phyloP scores from a whole-genome alignment of 495 filamentous ascomycete species.

The Penicillium bialowiezense region DNA sequence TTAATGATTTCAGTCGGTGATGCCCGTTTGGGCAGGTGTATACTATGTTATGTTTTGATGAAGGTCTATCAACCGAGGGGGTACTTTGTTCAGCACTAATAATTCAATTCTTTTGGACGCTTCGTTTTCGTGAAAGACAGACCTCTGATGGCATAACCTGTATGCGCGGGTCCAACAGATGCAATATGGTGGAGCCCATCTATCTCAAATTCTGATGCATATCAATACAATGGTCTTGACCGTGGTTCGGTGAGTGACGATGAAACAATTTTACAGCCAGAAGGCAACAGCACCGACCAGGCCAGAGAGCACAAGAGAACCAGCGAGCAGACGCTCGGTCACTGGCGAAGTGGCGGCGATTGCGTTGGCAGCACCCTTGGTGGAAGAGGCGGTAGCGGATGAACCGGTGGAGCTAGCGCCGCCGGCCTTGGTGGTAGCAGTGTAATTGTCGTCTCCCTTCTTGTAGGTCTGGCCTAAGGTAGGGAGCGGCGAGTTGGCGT shows the following conservation, averaged over 20 bases:
- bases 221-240: constrained; percentile 15
- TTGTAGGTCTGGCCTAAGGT: constrained; percentile 54
- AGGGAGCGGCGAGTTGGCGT: constrained; percentile 65
- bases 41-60: not conserved
- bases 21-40: not conserved
- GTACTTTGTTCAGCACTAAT: not conserved
- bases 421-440: constrained; percentile 1
- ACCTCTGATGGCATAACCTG: constrained; percentile 5
- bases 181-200: constrained; percentile 2
- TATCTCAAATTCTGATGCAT: constrained; percentile 20
- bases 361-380: constrained; percentile 19
- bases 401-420: constrained; percentile 8
- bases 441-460: not conserved
- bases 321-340: constrained; percentile 21
- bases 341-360: constrained; percentile 12
- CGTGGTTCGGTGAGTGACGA: not conserved
- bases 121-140: constrained; percentile 5
- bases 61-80: not conserved
- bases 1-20: constrained; percentile 6
- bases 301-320: constrained; percentile 21
- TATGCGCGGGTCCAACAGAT: constrained; percentile 5
- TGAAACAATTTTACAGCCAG: constrained; percentile 16
- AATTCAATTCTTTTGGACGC: constrained; percentile 8
- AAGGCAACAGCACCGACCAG: constrained; percentile 21
- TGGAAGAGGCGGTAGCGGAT: constrained; percentile 12